Evolutionary conservation across 2,329 filamentous ascomycete genomes (phyloP), one percentile per base, ranked within the genome.

Genomic region (Elsinoe australis): DNA sequence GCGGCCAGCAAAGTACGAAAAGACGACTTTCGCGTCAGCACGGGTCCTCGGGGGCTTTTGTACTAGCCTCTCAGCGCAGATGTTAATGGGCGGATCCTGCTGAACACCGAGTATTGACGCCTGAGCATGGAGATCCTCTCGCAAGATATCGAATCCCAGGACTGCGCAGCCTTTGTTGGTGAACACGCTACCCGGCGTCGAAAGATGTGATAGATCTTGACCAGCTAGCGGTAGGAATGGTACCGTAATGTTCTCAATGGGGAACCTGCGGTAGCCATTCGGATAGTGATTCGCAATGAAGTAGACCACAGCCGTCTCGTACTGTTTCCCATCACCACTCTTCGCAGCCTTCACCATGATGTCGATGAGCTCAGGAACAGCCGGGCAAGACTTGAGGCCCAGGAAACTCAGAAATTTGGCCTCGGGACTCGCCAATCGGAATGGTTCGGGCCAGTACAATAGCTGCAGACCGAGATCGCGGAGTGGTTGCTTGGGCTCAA

Each of bases 81-180:
- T 78, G 1, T 73, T 71, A 52, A 96, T 84, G 0, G 82, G 79
- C 0, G 94, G 92, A 62, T 98, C 82, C 47, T 76, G 68, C n/a
- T 77, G 76, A 4, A 98, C 88, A 1, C 88, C 89, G 58, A 98
- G 88, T 67, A 92, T 90, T 48, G 75, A 72, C 12, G 88, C 86
- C 69, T 96, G 87, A 8, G 76, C 68, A 52, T 85, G 82, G n/a
- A 96, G 73, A 54, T 92, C 85, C 39, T 70, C 75, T 52, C 79
- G 76, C 26, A 98, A 68, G 14, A 95, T 83, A 19, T 81, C 73
- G 59, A 94, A 96, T 0, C 86, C 87, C 46, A 98, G 73, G 3
- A 94, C 72, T 1, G 82, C 74, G 17, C 86, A 85, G 33, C 76
- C 76, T 31, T 83, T 78, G 56, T 96, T 90, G 1, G 82, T 87